Evolutionary conservation across 192 early-diverging fungal genomes (phyloP).

Genomic region (Obelidium mucronatum): DNA sequence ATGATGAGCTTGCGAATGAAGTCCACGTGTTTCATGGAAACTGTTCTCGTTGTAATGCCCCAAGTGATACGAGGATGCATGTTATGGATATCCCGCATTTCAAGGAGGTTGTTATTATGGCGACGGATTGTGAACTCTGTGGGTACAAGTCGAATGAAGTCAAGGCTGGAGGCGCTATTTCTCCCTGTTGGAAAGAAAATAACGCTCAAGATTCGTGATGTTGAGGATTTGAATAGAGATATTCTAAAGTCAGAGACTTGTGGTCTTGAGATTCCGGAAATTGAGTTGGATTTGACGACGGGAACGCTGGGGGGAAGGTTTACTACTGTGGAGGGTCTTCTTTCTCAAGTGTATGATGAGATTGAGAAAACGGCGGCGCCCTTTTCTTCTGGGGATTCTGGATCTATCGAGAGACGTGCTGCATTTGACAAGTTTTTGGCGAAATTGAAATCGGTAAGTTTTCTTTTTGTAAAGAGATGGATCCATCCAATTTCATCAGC

Average conservation of each 20-base stretch:
- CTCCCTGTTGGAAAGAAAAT: constrained; percentile 79
- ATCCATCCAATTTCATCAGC: too few relatives aligned
- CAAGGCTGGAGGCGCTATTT: constrained; percentile 90
- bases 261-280: constrained; percentile 87
- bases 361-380: constrained; percentile 64
- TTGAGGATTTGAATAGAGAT: constrained; percentile 90
- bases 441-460: constrained; percentile 71
- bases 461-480: too few relatives aligned
- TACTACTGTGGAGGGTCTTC: constrained; percentile 93
- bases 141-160: constrained; percentile 97
- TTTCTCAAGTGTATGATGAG: constrained; percentile 90
- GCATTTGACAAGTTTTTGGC: constrained; percentile 74
- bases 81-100: constrained; percentile 77
- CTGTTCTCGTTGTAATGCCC: constrained; percentile 82
- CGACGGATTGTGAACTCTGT: constrained; percentile 87
- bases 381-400: constrained; percentile 79
- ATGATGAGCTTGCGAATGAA: constrained; percentile 10
- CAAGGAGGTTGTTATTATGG: constrained; percentile 96
- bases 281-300: constrained; percentile 82
- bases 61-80: constrained; percentile 88
- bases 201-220: constrained; percentile 80
- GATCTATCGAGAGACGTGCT: constrained; percentile 53
- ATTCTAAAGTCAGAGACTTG: constrained; percentile 95
- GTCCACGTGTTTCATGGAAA: constrained; percentile 78
- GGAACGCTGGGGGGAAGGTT: constrained; percentile 95